Evolutionary conservation across 176 grass and related monocot species (phyloP).

Genomic region (Avena eriantha): DNA sequence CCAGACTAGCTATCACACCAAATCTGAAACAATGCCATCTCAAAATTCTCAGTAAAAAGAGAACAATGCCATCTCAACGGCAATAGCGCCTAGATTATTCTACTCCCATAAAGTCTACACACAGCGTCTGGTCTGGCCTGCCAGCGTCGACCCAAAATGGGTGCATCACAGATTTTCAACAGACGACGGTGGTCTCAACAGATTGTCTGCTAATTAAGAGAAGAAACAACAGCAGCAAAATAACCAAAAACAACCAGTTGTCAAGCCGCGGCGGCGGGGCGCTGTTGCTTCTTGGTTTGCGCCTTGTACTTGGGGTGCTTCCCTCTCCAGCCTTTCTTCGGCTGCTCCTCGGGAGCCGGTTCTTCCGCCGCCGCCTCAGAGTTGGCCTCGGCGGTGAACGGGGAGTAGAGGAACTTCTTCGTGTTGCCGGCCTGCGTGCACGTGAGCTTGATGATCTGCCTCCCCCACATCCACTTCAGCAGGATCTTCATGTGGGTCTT

Average conservation of each 20-base stretch:
- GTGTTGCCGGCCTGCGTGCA: neutral
- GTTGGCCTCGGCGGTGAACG: neutral
- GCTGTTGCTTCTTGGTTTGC: conserved; percentile 12
- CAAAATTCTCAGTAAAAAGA: neutral
- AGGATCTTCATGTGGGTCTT: conserved; percentile 30
- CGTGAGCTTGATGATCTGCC: conserved; percentile 22
- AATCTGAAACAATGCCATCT: neutral
- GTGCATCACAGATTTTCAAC: neutral
- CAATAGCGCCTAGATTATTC: neutral
- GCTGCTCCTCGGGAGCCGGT: neutral
- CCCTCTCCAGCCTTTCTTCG: neutral
- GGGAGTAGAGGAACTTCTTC: conserved; percentile 24
- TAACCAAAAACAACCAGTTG: neutral
- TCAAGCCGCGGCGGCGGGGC: neutral
- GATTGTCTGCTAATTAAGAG: neutral
- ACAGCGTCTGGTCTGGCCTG: neutral
- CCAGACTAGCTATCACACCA: neutral
- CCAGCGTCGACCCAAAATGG: neutral
- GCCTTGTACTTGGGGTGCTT: conserved; percentile 25
- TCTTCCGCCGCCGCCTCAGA: neutral
- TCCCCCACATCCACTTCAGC: conserved; percentile 25
- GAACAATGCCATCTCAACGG: neutral
- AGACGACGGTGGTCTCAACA: neutral
- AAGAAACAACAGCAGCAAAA: neutral
- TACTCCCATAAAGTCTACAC: neutral